phyloP scores from a whole-genome alignment of 108 stramenopile genomes.

The Mayamaea pseudoterrestris region DNA sequence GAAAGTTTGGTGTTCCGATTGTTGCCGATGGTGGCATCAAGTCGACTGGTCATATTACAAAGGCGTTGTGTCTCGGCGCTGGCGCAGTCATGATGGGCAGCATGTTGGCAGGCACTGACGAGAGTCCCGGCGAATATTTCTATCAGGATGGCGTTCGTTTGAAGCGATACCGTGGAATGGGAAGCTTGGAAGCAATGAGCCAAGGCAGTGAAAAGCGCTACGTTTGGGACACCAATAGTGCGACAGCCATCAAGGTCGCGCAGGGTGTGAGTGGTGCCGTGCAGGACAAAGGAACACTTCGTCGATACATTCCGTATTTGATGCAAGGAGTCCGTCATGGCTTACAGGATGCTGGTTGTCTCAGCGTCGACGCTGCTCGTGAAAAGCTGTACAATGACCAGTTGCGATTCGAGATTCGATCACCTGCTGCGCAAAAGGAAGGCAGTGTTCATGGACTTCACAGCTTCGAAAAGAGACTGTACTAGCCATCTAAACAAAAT shows the following conservation, averaged over 20 bases:
- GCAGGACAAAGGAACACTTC: constrained; percentile 95
- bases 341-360: constrained; percentile 90
- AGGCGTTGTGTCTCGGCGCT: constrained; percentile 97
- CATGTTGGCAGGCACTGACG: constrained; percentile 99
- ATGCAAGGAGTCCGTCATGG: constrained; percentile 95
- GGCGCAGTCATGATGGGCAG: constrained; percentile 99
- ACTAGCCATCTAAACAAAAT: constrained; percentile 19
- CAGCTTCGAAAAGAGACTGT: constrained; percentile 91
- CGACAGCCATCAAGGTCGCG: constrained; percentile 91
- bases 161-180: constrained; percentile 99
- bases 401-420: constrained; percentile 94
- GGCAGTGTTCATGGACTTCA: constrained; percentile 97
- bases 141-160: constrained; percentile 99
- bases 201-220: constrained; percentile 97
- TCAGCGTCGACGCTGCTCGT: constrained; percentile 53
- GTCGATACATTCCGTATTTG: constrained; percentile 96
- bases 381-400: constrained; percentile 67
- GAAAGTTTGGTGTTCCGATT: constrained; percentile 91
- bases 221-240: constrained; percentile 83
- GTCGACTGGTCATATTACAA: constrained; percentile 96
- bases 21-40: constrained; percentile 99
- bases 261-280: constrained; percentile 99
- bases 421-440: constrained; percentile 98
- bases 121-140: constrained; percentile 99
- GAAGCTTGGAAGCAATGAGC: constrained; percentile 98